Conservation (phyloP, 108 stramenopile genomes). For the Nitzschia sp. region DNA sequence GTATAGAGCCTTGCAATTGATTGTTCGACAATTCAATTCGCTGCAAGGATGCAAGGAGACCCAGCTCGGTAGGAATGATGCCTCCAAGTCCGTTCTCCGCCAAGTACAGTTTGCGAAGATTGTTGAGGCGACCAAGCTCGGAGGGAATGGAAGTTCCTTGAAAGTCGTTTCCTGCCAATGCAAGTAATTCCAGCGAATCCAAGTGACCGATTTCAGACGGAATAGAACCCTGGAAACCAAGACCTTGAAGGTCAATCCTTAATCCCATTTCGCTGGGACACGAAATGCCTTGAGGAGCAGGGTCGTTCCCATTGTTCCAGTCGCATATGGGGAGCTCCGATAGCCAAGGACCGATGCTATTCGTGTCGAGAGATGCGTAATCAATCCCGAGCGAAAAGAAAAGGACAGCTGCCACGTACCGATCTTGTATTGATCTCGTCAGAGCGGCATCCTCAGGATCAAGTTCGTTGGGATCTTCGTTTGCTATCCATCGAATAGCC, state of each 20-base stretch:
- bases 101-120: conserved; percentile 30
- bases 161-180: conserved; percentile 34
- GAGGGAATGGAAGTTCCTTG: conserved; percentile 37
- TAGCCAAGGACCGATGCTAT: not conserved
- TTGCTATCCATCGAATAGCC: not conserved
- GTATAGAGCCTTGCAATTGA: too few species aligned
- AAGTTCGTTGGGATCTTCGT: not conserved
- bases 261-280: not conserved
- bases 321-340: not conserved
- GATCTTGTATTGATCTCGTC: not conserved
- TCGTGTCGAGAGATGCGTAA: not conserved
- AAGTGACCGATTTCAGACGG: not conserved
- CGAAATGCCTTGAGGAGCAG: too few species aligned
- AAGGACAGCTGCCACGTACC: not conserved
- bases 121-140: conserved; percentile 24
- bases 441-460: not conserved
- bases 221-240: too few species aligned
- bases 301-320: too few species aligned
- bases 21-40: too few species aligned
- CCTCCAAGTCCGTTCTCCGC: conserved; percentile 32
- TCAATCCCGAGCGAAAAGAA: not conserved
- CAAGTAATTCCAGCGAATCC: conserved; percentile 1
- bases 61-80: conserved; percentile 33
- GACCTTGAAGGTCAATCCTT: too few species aligned
- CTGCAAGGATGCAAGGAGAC: conserved; percentile 21